Evolutionary conservation across 2,329 filamentous ascomycete species (phyloP).

Genomic region (Epichloe sp.): DNA sequence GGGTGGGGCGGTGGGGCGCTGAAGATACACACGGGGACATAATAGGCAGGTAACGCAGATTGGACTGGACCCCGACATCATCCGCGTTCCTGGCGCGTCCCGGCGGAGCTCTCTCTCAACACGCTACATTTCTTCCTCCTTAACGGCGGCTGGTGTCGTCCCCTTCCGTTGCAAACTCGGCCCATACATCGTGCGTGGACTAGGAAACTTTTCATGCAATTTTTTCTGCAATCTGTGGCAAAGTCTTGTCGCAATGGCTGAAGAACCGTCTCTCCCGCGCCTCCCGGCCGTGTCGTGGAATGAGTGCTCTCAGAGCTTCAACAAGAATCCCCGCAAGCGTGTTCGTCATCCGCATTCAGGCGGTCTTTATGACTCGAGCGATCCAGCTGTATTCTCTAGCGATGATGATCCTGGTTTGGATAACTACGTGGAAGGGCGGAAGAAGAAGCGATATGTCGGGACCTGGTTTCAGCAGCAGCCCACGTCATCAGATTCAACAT

Average conservation of each 20-base stretch:
- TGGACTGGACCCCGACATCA: background rate
- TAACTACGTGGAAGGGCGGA: constrained; percentile 44
- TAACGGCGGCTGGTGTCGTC: background rate
- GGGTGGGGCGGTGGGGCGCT: background rate
- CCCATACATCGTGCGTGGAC: background rate
- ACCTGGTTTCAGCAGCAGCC: constrained; percentile 54
- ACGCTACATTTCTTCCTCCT: background rate
- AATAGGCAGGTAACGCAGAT: background rate
- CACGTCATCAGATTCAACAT: constrained; percentile 35
- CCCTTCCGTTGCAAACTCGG: background rate
- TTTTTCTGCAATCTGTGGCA: too few relatives aligned
- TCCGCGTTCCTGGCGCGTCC: constrained; percentile 3
- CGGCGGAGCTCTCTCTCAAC: background rate
- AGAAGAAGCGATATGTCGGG: constrained; percentile 51
- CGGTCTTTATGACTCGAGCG: constrained; percentile 46
- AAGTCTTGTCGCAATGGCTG: constrained; percentile 18
- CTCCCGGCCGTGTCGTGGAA: constrained; percentile 27
- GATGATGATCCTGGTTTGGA: constrained; percentile 57
- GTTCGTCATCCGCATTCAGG: constrained; percentile 16
- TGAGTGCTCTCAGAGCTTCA: constrained; percentile 25
- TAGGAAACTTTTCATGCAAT: background rate
- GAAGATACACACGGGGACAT: background rate
- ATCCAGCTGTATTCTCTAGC: constrained; percentile 58
- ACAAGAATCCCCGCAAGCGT: constrained; percentile 27
- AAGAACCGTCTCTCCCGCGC: constrained; percentile 28